Percentiles rank a stretch among this genome's conserved stretches.
Conservation (phyloP, 176 grass and related monocot genomes). For the Triticum dicoccoides region DNA sequence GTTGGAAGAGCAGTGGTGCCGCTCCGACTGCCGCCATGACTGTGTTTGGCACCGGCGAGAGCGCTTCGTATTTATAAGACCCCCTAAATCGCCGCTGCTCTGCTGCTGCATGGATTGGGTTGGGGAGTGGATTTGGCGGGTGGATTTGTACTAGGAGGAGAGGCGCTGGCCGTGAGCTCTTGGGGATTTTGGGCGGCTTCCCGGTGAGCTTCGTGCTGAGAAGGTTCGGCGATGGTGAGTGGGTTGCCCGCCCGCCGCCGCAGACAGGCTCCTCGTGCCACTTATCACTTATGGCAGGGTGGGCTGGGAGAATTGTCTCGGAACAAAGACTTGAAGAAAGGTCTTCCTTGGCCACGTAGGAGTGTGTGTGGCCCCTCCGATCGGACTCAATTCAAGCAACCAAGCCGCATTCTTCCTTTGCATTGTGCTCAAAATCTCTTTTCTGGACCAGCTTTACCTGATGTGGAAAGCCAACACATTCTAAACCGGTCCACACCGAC, state of each 20-base stretch:
- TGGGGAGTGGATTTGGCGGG: background rate
- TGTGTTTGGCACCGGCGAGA: background rate
- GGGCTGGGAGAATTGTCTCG: slow-evolving; percentile 22
- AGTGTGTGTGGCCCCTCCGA: background rate
- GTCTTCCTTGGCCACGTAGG: slow-evolving; percentile 39
- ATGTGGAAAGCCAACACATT: background rate
- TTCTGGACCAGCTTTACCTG: background rate
- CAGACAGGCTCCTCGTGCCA: background rate
- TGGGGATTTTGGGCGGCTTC: slow-evolving; percentile 23
- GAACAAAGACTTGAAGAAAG: background rate
- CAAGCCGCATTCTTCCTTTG: slow-evolving; percentile 22
- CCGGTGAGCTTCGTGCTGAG: slow-evolving; percentile 49
- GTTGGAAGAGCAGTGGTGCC: slow-evolving; percentile 40
- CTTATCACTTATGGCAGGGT: background rate
- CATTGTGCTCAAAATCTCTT: background rate
- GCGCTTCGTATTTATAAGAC: slow-evolving; percentile 49
- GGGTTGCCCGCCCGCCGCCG: slow-evolving; percentile 35
- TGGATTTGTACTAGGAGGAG: slow-evolving; percentile 29
- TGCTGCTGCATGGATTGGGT: slow-evolving; percentile 18
- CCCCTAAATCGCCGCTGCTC: background rate
- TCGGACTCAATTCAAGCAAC: slow-evolving; percentile 19
- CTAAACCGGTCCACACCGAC: background rate
- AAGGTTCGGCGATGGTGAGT: slow-evolving; percentile 57
- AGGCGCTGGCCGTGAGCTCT: background rate
- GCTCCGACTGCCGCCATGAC: slow-evolving; percentile 58